Percentiles rank a stretch among this genome's conserved stretches.
phyloP scores from a whole-genome alignment of 2,329 filamentous ascomycete species.

The Trichophyton schoenleinii region DNA sequence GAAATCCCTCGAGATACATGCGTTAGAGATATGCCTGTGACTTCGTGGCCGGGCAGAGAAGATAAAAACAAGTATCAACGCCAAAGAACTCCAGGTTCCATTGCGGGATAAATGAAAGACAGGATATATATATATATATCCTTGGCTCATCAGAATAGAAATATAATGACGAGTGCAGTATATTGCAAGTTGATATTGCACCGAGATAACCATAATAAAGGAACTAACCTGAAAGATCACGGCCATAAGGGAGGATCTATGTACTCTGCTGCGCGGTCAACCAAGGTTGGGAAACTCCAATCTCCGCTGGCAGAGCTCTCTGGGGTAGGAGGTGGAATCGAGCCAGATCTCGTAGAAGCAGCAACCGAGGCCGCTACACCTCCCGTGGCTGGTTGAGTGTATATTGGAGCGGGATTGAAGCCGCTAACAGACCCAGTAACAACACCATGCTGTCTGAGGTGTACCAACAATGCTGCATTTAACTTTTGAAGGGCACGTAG shows the following conservation, averaged over 20 bases:
- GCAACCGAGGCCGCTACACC: slow-evolving; percentile 5
- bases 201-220: background rate
- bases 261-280: slow-evolving; percentile 37
- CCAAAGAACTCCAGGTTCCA: background rate
- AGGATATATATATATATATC: background rate
- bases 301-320: slow-evolving; percentile 37
- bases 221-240: background rate
- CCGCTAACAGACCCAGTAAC: slow-evolving; percentile 12
- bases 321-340: slow-evolving; percentile 34
- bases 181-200: background rate
- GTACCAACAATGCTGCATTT: slow-evolving; percentile 27
- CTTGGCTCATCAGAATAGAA: background rate
- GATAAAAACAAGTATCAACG: background rate
- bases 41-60: background rate
- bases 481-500: slow-evolving; percentile 36
- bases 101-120: background rate
- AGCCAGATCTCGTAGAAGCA: slow-evolving; percentile 19
- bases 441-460: slow-evolving; percentile 15
- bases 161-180: background rate
- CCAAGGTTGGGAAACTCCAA: slow-evolving; percentile 35
- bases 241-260: slow-evolving; percentile 36
- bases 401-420: background rate
- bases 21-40: background rate
- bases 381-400: background rate
- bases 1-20: background rate